These are phyloP conservation scores for Lithospermum erythrorhizon DNA, from an alignment of 257 asterid genomes.

Conservation along the genomic window DNA sequence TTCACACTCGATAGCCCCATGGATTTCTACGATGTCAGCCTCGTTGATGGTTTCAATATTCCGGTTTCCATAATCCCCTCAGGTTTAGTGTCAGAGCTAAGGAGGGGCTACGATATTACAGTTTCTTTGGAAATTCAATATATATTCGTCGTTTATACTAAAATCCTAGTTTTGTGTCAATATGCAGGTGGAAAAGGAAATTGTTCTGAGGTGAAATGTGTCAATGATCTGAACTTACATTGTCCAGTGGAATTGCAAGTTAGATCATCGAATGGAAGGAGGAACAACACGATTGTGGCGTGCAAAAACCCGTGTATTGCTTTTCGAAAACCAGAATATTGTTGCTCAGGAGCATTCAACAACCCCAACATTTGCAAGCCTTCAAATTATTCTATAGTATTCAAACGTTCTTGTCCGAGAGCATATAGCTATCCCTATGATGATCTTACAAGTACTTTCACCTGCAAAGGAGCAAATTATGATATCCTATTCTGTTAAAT, in stretches of 20 bases:
- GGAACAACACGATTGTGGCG: constrained; percentile 18
- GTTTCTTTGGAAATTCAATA: no score
- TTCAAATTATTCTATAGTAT: constrained; percentile 31
- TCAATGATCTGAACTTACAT: constrained; percentile 23
- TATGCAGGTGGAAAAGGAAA: constrained; percentile 23
- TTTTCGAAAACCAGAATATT: constrained; percentile 35
- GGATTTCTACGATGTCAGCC: constrained; percentile 63
- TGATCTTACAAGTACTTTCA: constrained; percentile 46
- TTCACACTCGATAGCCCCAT: constrained; percentile 43
- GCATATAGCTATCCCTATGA: constrained; percentile 63
- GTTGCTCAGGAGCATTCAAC: constrained; percentile 42
- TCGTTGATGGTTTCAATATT: constrained; percentile 45
- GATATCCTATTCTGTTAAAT: constrained; percentile 24
- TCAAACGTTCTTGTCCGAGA: constrained; percentile 48
- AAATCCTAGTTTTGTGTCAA: background rate
- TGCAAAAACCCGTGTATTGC: constrained; percentile 60
- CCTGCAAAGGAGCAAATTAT: constrained; percentile 46
- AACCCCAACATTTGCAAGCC: constrained; percentile 44
- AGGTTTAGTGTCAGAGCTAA: background rate
- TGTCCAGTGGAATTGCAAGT: constrained; percentile 44
- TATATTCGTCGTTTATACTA: background rate
- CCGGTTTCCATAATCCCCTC: constrained; percentile 34
- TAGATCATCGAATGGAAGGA: constrained; percentile 10
- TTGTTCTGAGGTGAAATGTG: constrained; percentile 35
- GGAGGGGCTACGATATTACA: background rate